Conservation (phyloP, 331 rosid species). For the Malus hybrid region DNA sequence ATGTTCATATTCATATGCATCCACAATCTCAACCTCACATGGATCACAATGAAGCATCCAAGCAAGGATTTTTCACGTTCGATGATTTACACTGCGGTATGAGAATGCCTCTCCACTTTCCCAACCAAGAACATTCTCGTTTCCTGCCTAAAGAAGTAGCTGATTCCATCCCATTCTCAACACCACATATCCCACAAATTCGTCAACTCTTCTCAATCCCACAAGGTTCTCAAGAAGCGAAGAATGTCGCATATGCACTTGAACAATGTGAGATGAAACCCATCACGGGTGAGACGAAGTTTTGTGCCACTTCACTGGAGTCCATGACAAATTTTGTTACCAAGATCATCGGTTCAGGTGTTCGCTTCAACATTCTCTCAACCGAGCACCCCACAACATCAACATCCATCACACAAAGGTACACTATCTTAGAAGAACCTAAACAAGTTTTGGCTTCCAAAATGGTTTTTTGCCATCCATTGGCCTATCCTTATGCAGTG, state of each 20-base stretch:
- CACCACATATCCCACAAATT: conserved; percentile 34
- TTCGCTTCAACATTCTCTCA: conserved; percentile 19
- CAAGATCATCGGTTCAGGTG: conserved; percentile 21
- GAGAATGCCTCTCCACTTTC: conserved; percentile 46
- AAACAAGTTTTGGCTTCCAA: conserved; percentile 38
- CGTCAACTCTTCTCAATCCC: conserved; percentile 50
- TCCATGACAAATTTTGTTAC: conserved; percentile 40
- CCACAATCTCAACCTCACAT: background rate
- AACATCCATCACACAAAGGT: conserved; percentile 29
- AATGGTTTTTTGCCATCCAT: conserved; percentile 53
- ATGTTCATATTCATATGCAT: background rate
- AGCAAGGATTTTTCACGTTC: conserved; percentile 19
- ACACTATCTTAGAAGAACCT: conserved; percentile 31
- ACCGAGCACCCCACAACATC: conserved; percentile 28
- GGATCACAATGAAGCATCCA: background rate
- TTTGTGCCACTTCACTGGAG: conserved; percentile 49
- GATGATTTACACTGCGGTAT: conserved; percentile 35
- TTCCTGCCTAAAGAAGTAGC: conserved; percentile 36
- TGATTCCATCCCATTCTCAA: conserved; percentile 50
- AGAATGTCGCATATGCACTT: conserved; percentile 31
- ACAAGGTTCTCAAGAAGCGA: conserved; percentile 31
- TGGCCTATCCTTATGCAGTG: conserved; percentile 41
- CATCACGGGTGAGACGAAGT: conserved; percentile 43
- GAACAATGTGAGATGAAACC: conserved; percentile 31
- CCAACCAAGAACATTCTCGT: conserved; percentile 22